phyloP scores from a whole-genome alignment of 2,329 filamentous ascomycete genomes.

The Fonsecaea pedrosoi region DNA sequence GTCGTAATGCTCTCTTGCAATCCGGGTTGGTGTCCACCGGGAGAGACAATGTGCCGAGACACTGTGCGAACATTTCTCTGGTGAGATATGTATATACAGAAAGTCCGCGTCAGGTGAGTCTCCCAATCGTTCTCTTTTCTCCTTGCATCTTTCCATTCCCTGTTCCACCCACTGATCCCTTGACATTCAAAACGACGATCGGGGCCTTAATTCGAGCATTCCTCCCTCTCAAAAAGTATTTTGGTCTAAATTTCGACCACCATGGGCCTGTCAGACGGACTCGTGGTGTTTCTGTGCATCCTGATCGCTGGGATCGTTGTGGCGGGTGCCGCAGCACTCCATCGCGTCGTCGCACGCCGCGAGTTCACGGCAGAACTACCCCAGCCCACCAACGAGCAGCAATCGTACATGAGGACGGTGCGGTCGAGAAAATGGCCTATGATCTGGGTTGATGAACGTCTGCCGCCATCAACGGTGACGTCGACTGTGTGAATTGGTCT shows the following conservation, averaged over 20 bases:
- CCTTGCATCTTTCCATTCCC: not conserved
- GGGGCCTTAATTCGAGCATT: not conserved
- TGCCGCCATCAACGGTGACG: slow-evolving; percentile 16
- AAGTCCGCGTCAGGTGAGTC: not conserved
- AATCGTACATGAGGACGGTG: slow-evolving; percentile 26
- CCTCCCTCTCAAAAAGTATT: not conserved
- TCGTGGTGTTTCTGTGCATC: slow-evolving; percentile 28
- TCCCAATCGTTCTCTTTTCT: not conserved
- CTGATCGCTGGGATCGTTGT: slow-evolving; percentile 27
- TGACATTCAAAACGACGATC: not conserved
- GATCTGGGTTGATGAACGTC: slow-evolving; percentile 9
- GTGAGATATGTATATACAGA: not conserved
- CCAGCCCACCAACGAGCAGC: slow-evolving; percentile 21
- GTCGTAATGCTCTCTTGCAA: not conserved
- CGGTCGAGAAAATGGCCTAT: slow-evolving; percentile 25
- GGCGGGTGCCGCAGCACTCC: slow-evolving; percentile 26
- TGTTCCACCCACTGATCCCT: not conserved
- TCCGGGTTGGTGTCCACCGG: slow-evolving; percentile 7
- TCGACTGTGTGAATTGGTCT: slow-evolving; percentile 15
- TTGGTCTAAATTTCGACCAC: not conserved
- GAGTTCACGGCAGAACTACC: slow-evolving; percentile 12
- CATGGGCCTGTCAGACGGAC: slow-evolving; percentile 26
- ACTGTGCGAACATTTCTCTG: not conserved
- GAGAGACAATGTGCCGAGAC: slow-evolving; percentile 10
- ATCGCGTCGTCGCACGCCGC: slow-evolving; percentile 20